Percentiles rank a stretch among this genome's conserved stretches.
Conservation (phyloP, 768 basidiomycete species). For the Podaxis sp. region DNA sequence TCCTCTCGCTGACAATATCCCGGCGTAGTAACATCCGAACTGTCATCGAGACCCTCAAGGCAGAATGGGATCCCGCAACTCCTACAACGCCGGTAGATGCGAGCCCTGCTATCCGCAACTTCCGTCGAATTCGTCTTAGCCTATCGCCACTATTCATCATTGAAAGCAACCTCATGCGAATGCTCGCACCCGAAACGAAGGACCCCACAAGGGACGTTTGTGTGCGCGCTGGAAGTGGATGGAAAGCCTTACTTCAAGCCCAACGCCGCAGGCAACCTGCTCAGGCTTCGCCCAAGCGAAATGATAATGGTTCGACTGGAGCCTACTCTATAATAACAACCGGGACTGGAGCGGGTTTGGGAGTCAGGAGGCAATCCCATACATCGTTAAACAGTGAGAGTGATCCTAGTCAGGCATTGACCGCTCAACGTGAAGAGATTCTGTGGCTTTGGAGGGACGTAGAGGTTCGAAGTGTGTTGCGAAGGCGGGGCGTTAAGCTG, state of each 20-base stretch:
- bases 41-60: slow-evolving; percentile 52
- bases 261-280: slow-evolving; percentile 17
- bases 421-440: slow-evolving; percentile 59
- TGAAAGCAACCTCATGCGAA: slow-evolving; percentile 49
- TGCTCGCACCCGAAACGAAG: slow-evolving; percentile 46
- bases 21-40: slow-evolving; percentile 52
- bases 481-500: slow-evolving; percentile 48
- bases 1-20: not conserved
- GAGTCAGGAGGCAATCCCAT: slow-evolving; percentile 22
- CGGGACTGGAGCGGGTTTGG: not conserved
- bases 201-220: slow-evolving; percentile 38
- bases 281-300: not conserved
- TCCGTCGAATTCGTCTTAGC: slow-evolving; percentile 34
- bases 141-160: slow-evolving; percentile 53
- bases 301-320: not conserved
- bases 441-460: slow-evolving; percentile 60
- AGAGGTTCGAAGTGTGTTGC: slow-evolving; percentile 51
- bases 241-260: slow-evolving; percentile 48
- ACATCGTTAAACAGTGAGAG: slow-evolving; percentile 27
- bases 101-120: slow-evolving; percentile 22
- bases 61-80: slow-evolving; percentile 37
- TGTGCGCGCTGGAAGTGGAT: slow-evolving; percentile 58
- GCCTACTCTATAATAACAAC: not conserved
- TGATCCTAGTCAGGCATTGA: slow-evolving; percentile 53
- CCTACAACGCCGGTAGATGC: slow-evolving; percentile 20